Evolutionary conservation across 805 yeast species (phyloP).

Genomic region (Candida sanyiensis): DNA sequence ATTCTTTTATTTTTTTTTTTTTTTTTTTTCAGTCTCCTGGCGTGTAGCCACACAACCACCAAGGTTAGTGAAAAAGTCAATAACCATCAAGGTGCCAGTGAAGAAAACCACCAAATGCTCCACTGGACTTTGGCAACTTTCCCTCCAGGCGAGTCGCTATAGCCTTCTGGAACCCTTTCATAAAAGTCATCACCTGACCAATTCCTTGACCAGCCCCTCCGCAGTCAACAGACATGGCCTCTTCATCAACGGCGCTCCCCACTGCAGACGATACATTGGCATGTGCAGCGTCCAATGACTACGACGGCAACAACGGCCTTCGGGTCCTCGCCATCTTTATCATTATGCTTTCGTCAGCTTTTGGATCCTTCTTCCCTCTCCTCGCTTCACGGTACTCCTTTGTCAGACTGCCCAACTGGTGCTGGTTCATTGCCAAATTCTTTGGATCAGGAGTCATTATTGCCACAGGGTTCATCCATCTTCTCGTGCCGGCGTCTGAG

Average conservation of each 20-base stretch:
- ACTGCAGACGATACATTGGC: too few species aligned
- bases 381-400: slow-evolving; percentile 54
- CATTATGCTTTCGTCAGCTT: slow-evolving; percentile 47
- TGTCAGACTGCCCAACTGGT: slow-evolving; percentile 53
- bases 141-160: too few species aligned
- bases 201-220: too few species aligned
- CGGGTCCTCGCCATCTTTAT: slow-evolving; percentile 62
- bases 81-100: slow-evolving; percentile 2
- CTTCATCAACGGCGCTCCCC: slow-evolving; percentile 18
- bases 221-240: too few species aligned
- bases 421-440: slow-evolving; percentile 63
- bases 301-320: slow-evolving; percentile 34
- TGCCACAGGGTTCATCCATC: slow-evolving; percentile 75
- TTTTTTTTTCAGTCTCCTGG: slow-evolving; percentile 53
- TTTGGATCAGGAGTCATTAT: slow-evolving; percentile 84
- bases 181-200: too few species aligned
- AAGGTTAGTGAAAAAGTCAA: not conserved
- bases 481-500: slow-evolving; percentile 64
- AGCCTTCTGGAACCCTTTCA: not conserved
- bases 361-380: slow-evolving; percentile 61
- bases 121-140: not conserved
- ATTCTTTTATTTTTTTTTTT: slow-evolving; percentile 70
- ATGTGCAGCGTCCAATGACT: slow-evolving; percentile 40
- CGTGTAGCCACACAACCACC: too few species aligned
- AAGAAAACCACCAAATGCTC: too few species aligned